These are phyloP conservation scores for Selaginella tamariscina DNA, from an alignment of 75 land plant genomes.

Conservation along the genomic window DNA sequence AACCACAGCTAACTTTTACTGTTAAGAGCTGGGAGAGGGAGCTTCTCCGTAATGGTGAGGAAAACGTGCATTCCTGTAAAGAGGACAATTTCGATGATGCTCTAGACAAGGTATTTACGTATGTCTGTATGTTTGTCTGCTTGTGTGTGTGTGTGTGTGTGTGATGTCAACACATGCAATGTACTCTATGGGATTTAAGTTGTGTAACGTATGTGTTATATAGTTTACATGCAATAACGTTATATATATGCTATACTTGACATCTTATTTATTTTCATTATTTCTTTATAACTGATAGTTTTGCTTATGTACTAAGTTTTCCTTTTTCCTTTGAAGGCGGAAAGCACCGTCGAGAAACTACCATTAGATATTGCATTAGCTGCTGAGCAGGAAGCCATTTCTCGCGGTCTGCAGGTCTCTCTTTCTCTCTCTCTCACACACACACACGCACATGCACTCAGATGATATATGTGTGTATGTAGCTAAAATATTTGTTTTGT, in stretches of 20 bases:
- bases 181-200: too few relatives aligned
- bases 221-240: too few relatives aligned
- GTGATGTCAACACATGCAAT: too few relatives aligned
- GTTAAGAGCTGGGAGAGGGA: not conserved
- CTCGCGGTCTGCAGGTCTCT: constrained; percentile 69
- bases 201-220: too few relatives aligned
- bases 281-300: too few relatives aligned
- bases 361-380: constrained; percentile 10
- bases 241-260: too few relatives aligned
- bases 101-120: not conserved
- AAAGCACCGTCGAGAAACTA: not conserved
- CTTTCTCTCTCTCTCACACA: not conserved
- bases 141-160: too few relatives aligned
- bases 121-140: not conserved
- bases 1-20: not conserved
- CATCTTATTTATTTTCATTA: too few relatives aligned
- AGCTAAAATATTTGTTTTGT: constrained; percentile 15
- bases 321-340: not conserved
- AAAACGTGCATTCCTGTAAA: not conserved
- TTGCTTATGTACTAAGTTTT: too few relatives aligned
- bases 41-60: not conserved
- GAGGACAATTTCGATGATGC: not conserved
- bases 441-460: too few relatives aligned
- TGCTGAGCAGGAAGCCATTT: constrained; percentile 63
- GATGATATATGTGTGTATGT: too few relatives aligned